Conservation (phyloP, 176 grass and related monocot species). For the Saccharum officinarum region DNA sequence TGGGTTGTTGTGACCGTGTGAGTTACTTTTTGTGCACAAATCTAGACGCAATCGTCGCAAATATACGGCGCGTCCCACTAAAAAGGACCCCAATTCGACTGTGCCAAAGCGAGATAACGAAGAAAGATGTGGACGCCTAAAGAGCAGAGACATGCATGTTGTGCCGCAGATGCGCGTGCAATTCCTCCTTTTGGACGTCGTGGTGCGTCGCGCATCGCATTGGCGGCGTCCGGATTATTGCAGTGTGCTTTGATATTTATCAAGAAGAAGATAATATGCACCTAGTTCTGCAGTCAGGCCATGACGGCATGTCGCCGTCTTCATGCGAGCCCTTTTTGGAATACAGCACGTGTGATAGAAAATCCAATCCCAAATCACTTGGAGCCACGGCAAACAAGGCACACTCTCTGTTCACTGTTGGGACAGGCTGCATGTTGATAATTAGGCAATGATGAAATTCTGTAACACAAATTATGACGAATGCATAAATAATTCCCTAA, state of each 20-base stretch:
- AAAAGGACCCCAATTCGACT: conserved; percentile 24
- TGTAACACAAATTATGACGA: too few species aligned
- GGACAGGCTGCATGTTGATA: too few species aligned
- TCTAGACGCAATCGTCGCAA: conserved; percentile 11
- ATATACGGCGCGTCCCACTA: conserved; percentile 28
- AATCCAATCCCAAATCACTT: not conserved
- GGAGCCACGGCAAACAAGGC: not conserved
- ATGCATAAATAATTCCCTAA: too few species aligned
- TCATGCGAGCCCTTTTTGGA: not conserved
- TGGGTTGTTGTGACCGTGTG: conserved; percentile 8
- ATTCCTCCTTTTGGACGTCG: not conserved
- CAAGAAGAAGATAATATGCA: not conserved
- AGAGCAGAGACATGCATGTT: not conserved
- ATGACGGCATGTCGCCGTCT: not conserved
- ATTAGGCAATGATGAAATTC: too few species aligned
- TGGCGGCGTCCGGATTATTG: not conserved
- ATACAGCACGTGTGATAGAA: conserved; percentile 11
- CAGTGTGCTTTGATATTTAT: conserved; percentile 1
- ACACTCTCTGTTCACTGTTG: too few species aligned
- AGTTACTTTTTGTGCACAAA: not conserved
- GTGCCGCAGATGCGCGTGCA: conserved; percentile 21
- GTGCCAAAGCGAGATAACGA: conserved; percentile 30
- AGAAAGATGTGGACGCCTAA: not conserved
- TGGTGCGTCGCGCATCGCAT: not conserved
- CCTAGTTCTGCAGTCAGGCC: not conserved